Conservation (phyloP, 2,329 filamentous ascomycete species). For the Pyricularia sp. region DNA sequence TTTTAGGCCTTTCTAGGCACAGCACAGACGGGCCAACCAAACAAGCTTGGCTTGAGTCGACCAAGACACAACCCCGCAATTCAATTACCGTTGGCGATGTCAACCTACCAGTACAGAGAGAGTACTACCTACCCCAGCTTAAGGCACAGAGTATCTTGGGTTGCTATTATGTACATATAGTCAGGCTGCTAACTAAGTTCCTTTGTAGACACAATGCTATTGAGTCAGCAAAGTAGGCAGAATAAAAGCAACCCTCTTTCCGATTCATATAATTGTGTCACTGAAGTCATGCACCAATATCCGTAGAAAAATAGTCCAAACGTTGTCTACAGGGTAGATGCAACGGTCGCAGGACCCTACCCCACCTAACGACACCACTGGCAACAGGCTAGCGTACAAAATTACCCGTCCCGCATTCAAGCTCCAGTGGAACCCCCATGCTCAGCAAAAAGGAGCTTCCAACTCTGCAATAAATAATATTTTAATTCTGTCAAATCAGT, state of each 20-base stretch:
- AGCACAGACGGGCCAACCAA: neutral
- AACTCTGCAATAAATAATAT: neutral
- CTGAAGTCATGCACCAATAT: neutral
- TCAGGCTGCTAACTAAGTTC: no score
- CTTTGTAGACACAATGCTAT: neutral
- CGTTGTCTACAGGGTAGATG: neutral
- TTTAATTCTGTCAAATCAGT: conserved; percentile 8
- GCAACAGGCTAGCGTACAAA: neutral
- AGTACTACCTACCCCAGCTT: neutral
- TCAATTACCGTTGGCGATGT: neutral
- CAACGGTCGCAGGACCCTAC: neutral
- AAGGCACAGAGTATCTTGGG: neutral
- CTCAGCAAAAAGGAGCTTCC: neutral
- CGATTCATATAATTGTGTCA: neutral
- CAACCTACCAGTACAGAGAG: neutral
- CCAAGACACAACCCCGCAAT: neutral
- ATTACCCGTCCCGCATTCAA: neutral
- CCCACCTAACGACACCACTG: neutral
- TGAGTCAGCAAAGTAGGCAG: neutral
- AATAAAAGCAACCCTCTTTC: neutral
- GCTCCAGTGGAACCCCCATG: neutral
- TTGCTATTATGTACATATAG: neutral
- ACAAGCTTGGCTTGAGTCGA: neutral
- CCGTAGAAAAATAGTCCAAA: neutral
- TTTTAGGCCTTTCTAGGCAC: neutral